Evolutionary conservation across 2,329 filamentous ascomycete species (phyloP), one percentile per base, ranked within the genome.

Genomic region (Nannizzia gypsea): DNA sequence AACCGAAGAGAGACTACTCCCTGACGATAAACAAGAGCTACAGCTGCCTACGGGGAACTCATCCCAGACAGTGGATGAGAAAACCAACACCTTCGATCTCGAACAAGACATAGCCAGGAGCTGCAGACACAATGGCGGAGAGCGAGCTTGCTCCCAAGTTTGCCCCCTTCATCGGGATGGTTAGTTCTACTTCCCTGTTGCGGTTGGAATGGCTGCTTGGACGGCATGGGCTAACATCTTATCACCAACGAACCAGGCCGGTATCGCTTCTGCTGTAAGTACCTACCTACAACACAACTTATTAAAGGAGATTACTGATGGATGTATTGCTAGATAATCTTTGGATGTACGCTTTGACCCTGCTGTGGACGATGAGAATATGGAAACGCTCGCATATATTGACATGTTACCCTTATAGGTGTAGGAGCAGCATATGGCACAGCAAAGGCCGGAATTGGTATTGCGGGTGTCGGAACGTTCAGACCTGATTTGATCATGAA

Each of bases 401-500:
- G 44, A 62, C 34, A 17, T 31, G n/a, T 55, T 15, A 59, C 52
- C 48, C 46, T 61, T 56, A 70, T 73, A 85, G 83, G 81, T 69
- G 71, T 82, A 65, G 83, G 83, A 72, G 83, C 83, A 68, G 83
- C 83, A 71, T 86, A 84, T 73, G 83, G 83, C 68, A 86, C 83
- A 61, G 83, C 83, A 44, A 86, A 86, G 73, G 83, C 83, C 48
- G 83, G 83, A 65, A 85, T 86, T 69, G 83, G 83, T 65, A 86
- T 86, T 67, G 79, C 83, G 58, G 83, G 83, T 67, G 83, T 86
- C 50, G 83, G 83, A 63, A 83, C 81, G 57, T 86, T 83, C 72
- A 77, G 83, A 67, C 79, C 83, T 57, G 83, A 86, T 70, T 72
- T 86, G 68, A 85, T 86, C 66, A 86, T 86, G 83, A 86, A 86